A percentile compares a stretch with the other conserved stretches of the same genome.
Evolutionary conservation across 371 early-diverging fungal genomes (phyloP).

Genomic region (Parasitella parasitica): DNA sequence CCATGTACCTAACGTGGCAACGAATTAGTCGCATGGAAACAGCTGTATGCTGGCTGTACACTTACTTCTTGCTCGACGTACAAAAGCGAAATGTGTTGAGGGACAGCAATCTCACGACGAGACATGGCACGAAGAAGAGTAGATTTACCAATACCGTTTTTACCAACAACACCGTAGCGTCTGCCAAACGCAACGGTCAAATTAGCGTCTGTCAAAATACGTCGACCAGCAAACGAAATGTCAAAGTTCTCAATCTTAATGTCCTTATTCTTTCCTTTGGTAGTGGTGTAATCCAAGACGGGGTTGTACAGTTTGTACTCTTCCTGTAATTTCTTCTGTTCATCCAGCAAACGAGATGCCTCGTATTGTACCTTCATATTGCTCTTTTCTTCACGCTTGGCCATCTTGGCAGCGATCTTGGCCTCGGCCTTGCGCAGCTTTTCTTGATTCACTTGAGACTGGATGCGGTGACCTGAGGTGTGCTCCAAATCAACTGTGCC

Average conservation of each 20-base stretch:
- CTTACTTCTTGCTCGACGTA: slow-evolving; percentile 97
- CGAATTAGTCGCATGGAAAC: neutral
- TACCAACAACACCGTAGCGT: slow-evolving; percentile 95
- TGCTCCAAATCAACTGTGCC: slow-evolving; percentile 67
- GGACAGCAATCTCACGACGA: slow-evolving; percentile 84
- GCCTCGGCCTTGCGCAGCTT: slow-evolving; percentile 93
- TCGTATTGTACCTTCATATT: slow-evolving; percentile 65
- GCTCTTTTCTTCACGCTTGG: slow-evolving; percentile 74
- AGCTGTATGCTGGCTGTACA: neutral
- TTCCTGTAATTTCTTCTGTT: slow-evolving; percentile 68
- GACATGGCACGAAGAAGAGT: slow-evolving; percentile 95
- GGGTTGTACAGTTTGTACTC: slow-evolving; percentile 77
- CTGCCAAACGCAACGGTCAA: slow-evolving; percentile 87
- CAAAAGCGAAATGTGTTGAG: slow-evolving; percentile 86
- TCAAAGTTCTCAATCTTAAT: slow-evolving; percentile 95
- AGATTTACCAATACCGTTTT: slow-evolving; percentile 98
- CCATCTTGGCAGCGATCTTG: slow-evolving; percentile 88
- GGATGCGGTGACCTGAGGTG: slow-evolving; percentile 65
- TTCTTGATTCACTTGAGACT: slow-evolving; percentile 86
- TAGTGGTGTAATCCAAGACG: slow-evolving; percentile 81
- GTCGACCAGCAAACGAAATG: slow-evolving; percentile 92
- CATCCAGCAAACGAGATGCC: slow-evolving; percentile 77
- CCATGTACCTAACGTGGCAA: slow-evolving; percentile 83
- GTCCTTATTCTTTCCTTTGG: slow-evolving; percentile 89
- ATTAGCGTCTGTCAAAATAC: slow-evolving; percentile 86